Conservation (phyloP, 2,329 filamentous ascomycete species). For the Raffaelea ambrosiae region DNA sequence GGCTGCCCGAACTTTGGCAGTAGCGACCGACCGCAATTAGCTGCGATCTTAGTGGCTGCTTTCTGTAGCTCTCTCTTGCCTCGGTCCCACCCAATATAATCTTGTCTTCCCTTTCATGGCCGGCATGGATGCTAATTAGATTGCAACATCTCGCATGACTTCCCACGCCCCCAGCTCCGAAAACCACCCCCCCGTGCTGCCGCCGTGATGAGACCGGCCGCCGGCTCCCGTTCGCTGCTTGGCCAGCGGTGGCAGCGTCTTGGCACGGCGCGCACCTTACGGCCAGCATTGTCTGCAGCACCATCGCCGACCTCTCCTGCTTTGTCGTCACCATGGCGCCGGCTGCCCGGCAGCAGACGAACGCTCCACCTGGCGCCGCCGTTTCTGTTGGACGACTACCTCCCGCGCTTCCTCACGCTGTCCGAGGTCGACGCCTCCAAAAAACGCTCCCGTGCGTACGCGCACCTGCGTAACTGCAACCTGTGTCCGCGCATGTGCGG, state of each 20-base stretch:
- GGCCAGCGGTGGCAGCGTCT: neutral
- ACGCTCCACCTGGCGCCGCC: conserved; percentile 47
- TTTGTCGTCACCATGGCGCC: neutral
- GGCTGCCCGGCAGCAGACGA: neutral
- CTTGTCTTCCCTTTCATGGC: too few relatives aligned
- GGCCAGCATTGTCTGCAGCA: too few relatives aligned
- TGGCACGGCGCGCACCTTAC: too few relatives aligned
- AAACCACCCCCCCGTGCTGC: neutral
- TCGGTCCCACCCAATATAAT: too few relatives aligned
- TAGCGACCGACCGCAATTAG: neutral
- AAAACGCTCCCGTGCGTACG: conserved; percentile 66
- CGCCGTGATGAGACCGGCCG: neutral
- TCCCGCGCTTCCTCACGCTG: conserved; percentile 62
- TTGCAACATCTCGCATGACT: too few relatives aligned
- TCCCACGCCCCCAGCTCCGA: neutral
- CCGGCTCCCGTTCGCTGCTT: neutral
- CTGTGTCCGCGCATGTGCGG: conserved; percentile 70
- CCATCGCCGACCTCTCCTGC: too few relatives aligned
- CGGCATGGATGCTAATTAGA: too few relatives aligned
- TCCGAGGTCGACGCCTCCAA: conserved; percentile 59
- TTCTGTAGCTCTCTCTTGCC: neutral
- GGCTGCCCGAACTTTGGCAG: too few relatives aligned
- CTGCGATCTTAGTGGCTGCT: conserved; percentile 1
- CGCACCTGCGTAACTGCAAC: conserved; percentile 71
- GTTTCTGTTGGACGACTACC: conserved; percentile 68